phyloP scores from a whole-genome alignment of 2,329 filamentous ascomycete species.

The Neonectria ditissima region DNA sequence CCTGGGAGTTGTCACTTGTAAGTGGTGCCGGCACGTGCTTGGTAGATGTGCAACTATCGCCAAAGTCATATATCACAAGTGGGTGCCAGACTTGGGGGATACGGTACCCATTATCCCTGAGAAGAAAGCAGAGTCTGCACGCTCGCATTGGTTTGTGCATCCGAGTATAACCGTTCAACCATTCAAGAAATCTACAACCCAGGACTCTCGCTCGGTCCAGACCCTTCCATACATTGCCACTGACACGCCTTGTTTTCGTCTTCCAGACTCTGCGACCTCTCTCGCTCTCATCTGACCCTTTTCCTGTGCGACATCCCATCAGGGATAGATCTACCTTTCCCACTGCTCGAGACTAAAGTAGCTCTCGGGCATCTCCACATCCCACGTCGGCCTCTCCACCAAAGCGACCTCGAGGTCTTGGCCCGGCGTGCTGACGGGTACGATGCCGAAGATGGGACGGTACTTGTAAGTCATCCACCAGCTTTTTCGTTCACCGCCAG shows the following conservation, averaged over 20 bases:
- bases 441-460: conserved; percentile 85
- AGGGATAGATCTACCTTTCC: conserved; percentile 51
- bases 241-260: conserved; percentile 20
- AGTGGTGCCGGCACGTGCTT: background rate
- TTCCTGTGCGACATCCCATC: conserved; percentile 1
- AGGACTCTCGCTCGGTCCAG: conserved; percentile 16
- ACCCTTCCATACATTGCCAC: conserved; percentile 21
- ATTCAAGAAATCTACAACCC: conserved; percentile 32
- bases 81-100: conserved; percentile 3
- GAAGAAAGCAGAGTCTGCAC: conserved; percentile 4
- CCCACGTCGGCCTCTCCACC: conserved; percentile 87
- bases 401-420: conserved; percentile 81
- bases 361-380: conserved; percentile 79
- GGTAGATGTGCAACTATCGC: background rate
- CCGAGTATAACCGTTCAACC: conserved; percentile 28
- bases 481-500: conserved; percentile 49
- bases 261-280: conserved; percentile 4
- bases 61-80: background rate
- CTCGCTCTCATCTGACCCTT: conserved; percentile 5
- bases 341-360: conserved; percentile 72
- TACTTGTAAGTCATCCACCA: conserved; percentile 94
- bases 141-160: conserved; percentile 16
- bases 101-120: conserved; percentile 9
- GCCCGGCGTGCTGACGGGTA: conserved; percentile 57
- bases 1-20: background rate